Percentiles rank a stretch among this genome's conserved stretches.
Evolutionary conservation across 495 filamentous ascomycete species (phyloP).

Genomic region (Clavariopsis aquatica): DNA sequence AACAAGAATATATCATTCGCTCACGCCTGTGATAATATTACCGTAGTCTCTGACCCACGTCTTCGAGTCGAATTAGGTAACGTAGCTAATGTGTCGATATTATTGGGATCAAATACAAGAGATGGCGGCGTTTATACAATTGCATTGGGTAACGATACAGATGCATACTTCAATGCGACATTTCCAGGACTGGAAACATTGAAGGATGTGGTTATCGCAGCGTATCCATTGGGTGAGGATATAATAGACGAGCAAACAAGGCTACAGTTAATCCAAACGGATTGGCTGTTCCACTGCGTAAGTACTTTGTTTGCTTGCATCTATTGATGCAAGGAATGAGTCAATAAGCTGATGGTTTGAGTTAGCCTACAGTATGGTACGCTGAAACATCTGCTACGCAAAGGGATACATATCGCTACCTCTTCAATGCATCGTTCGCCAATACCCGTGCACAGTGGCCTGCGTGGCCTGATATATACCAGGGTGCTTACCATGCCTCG

Average conservation of each 20-base stretch:
- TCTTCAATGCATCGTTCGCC: slow-evolving; percentile 45
- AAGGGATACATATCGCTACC: background rate
- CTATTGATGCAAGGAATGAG: background rate
- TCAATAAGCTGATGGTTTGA: background rate
- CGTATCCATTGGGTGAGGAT: background rate
- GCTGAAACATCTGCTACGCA: slow-evolving; percentile 12
- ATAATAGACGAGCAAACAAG: background rate
- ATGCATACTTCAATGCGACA: background rate
- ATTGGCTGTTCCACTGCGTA: slow-evolving; percentile 14
- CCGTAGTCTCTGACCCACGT: slow-evolving; percentile 23
- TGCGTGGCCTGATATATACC: background rate
- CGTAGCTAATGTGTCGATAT: slow-evolving; percentile 36
- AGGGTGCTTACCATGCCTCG: slow-evolving; percentile 40
- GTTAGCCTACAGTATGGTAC: slow-evolving; percentile 2
- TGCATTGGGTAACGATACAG: background rate
- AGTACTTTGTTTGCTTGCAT: background rate
- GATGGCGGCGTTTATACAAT: slow-evolving; percentile 32
- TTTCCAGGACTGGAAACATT: background rate
- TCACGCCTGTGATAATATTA: slow-evolving; percentile 35
- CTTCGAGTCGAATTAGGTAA: slow-evolving; percentile 19
- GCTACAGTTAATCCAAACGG: slow-evolving; percentile 31
- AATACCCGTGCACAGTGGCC: slow-evolving; percentile 27
- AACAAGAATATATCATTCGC: slow-evolving; percentile 24
- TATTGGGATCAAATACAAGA: slow-evolving; percentile 37
- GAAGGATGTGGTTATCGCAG: background rate